Evolutionary conservation across 2,329 filamentous ascomycete species (phyloP), one percentile per base, ranked within the genome.

Genomic region (Aspergillus sp.): DNA sequence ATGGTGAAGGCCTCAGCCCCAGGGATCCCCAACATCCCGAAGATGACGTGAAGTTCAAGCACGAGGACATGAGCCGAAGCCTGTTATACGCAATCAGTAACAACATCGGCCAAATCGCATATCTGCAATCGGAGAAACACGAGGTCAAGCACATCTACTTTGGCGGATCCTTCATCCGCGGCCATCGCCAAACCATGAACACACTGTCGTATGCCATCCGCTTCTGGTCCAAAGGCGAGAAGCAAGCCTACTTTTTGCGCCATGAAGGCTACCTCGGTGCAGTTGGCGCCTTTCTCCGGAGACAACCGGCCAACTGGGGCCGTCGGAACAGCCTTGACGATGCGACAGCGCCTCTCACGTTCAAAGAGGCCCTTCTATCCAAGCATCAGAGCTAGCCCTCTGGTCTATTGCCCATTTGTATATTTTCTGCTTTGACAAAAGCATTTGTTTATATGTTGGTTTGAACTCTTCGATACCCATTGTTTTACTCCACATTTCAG

Each of bases 101-200:
- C 74, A 97, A 97, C 70, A 96, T 97, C 54, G 93, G 93, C 13
- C 93, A 98, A 73, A 95, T 98, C 59, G 90, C 93, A 39, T 96
- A 93, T 67, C 77, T 98, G n/a, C 93, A 97, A 65, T 93, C 89
- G 5, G 90, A 96, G 66, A 93, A 95, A 63, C 91, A 98, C 71
- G 81, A 85, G 41, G 76, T 97, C 22, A 86, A 88, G 53, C 84
- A 91, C 62, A 97, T 98, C 52, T 98, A 98, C 74, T 98, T 98
- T 69, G 93, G 93, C 19, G 93, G 93, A 20, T 93, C 87, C 5
- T 98, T 97, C 66, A 97, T 98, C 64, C 84, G 93, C 38, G 93
- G 93, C 37, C 93, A 98, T 68, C 83, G 87, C 13, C 93, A 97
- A 72, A 98, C 93, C 10, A 98, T 98, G 82, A 95, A 97, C 69